Evolutionary conservation across 306 rosid genomes (phyloP).

Genomic region (Vachellia pachyceras): DNA sequence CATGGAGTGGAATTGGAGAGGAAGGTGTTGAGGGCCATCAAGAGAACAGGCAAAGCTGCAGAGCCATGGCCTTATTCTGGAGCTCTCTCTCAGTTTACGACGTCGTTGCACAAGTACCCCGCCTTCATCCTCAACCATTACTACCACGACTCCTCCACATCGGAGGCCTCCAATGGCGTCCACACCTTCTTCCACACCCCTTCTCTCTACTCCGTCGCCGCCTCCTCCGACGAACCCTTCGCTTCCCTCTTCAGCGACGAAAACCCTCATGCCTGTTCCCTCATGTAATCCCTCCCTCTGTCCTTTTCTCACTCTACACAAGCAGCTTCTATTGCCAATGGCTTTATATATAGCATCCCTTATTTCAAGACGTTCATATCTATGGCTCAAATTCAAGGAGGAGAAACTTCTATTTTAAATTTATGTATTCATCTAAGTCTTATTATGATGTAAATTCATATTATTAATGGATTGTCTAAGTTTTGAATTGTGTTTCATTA

Average conservation of each 20-base stretch:
- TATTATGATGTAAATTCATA: too few species aligned
- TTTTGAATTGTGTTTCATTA: neutral
- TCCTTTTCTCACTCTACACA: too few species aligned
- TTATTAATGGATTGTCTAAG: neutral
- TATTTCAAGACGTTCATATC: too few species aligned
- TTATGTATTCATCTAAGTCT: too few species aligned
- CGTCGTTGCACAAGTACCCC: constrained; percentile 83
- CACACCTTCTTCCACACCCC: constrained; percentile 94
- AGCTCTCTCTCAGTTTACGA: constrained; percentile 56
- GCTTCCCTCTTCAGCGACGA: constrained; percentile 92
- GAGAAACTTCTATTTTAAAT: too few species aligned
- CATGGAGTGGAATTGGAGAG: constrained; percentile 68
- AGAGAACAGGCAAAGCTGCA: constrained; percentile 76
- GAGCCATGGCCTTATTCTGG: constrained; percentile 96
- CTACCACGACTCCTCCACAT: constrained; percentile 56
- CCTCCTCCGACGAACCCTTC: constrained; percentile 80
- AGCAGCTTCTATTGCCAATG: too few species aligned
- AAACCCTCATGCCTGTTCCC: constrained; percentile 89
- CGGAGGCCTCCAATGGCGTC: constrained; percentile 59
- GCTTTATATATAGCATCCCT: too few species aligned
- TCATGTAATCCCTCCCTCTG: too few species aligned
- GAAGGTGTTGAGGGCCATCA: constrained; percentile 80
- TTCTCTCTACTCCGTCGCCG: constrained; percentile 71
- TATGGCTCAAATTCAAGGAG: too few species aligned
- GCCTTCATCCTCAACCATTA: constrained; percentile 71